phyloP scores from a whole-genome alignment of 805 yeast genomes.

The Blastobotrys muscicola region DNA sequence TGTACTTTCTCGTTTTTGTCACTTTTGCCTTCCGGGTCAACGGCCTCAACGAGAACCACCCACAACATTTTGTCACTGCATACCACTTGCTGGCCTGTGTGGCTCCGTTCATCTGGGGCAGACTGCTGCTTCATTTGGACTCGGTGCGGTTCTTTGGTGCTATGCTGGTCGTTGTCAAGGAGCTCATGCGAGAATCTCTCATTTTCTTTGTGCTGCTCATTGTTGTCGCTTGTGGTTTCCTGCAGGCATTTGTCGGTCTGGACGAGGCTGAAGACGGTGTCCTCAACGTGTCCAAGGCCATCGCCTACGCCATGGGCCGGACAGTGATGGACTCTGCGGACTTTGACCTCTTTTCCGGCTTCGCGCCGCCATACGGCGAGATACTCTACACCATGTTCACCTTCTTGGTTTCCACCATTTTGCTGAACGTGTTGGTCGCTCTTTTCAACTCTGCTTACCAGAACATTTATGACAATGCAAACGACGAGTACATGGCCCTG shows the following conservation, averaged over 20 bases:
- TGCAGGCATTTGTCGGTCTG: conserved; percentile 79
- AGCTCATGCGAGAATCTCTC: conserved; percentile 81
- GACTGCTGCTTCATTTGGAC: conserved; percentile 67
- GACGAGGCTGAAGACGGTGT: conserved; percentile 76
- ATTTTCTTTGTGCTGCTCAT: conserved; percentile 66
- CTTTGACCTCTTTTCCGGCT: conserved; percentile 55
- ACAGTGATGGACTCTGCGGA: conserved; percentile 70
- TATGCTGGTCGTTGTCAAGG: conserved; percentile 75
- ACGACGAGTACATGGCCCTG: conserved; percentile 75
- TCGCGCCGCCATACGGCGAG: conserved; percentile 83
- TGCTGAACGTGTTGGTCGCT: conserved; percentile 78
- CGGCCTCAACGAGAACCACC: conserved; percentile 4
- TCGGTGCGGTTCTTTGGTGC: conserved; percentile 78
- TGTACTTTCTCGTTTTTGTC: conserved; percentile 46
- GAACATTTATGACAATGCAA: conserved; percentile 70
- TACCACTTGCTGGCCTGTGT: conserved; percentile 68
- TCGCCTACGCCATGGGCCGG: conserved; percentile 54
- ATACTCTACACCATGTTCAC: conserved; percentile 68
- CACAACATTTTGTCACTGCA: conserved; percentile 41
- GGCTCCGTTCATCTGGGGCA: conserved; percentile 80
- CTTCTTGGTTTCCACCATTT: conserved; percentile 62
- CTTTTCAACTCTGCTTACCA: conserved; percentile 78
- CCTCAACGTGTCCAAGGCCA: conserved; percentile 58
- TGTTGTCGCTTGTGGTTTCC: conserved; percentile 66
- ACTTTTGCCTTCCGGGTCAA: conserved; percentile 47